Evolutionary conservation across 495 filamentous ascomycete genomes (phyloP).

Genomic region (Penicillium malachiteum): DNA sequence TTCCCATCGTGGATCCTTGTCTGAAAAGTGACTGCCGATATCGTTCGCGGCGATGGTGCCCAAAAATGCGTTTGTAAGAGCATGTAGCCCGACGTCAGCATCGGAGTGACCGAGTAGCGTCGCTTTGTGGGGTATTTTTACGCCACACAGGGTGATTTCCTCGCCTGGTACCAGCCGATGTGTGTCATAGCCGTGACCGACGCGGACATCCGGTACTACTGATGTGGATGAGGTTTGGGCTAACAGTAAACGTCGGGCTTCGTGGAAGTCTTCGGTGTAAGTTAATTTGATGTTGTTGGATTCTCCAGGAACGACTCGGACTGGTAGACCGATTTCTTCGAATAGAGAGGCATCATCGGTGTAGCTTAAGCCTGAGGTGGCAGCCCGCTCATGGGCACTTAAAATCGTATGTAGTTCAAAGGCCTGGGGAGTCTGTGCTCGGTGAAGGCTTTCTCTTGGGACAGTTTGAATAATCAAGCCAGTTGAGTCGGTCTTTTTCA

Average conservation of each 20-base stretch:
- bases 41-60: conserved; percentile 8
- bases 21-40: conserved; percentile 10
- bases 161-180: conserved; percentile 6
- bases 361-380: neutral
- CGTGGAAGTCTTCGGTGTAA: conserved; percentile 4
- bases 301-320: conserved; percentile 5
- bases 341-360: conserved; percentile 10
- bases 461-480: conserved; percentile 8
- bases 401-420: conserved; percentile 6
- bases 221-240: neutral
- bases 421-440: conserved; percentile 9
- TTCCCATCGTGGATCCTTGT: conserved; percentile 6
- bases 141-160: conserved; percentile 9
- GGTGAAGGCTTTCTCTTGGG: conserved; percentile 5
- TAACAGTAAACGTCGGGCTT: conserved; percentile 1
- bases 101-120: conserved; percentile 10
- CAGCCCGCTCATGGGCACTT: conserved; percentile 1
- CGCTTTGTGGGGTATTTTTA: conserved; percentile 9
- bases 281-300: conserved; percentile 10
- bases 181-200: conserved; percentile 13
- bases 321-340: conserved; percentile 1
- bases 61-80: conserved; percentile 12
- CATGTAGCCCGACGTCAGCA: conserved; percentile 12
- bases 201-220: conserved; percentile 8
- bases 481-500: conserved; percentile 6